Conservation (phyloP, 495 filamentous ascomycete genomes). For the Hyaloscypha finlandica region DNA sequence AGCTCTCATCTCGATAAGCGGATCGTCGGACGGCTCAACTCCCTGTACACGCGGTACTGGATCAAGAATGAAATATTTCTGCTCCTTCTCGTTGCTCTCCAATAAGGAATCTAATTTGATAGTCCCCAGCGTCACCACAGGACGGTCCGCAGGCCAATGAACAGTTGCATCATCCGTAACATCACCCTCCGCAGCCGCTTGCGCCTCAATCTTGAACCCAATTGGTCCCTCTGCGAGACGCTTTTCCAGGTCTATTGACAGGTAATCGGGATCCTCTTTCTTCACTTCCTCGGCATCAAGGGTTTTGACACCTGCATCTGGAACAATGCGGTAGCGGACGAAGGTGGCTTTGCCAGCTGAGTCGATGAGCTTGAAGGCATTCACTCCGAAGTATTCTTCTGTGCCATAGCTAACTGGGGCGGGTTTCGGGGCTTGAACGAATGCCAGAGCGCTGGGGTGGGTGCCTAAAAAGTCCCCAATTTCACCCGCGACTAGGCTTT, state of each 20-base stretch:
- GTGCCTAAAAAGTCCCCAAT: constrained; percentile 44
- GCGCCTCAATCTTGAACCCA: constrained; percentile 47
- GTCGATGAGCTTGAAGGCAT: constrained; percentile 51
- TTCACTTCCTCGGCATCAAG: constrained; percentile 40
- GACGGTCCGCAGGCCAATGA: constrained; percentile 51
- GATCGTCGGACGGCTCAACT: constrained; percentile 50
- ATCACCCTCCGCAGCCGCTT: constrained; percentile 52
- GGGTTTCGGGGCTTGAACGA: constrained; percentile 50
- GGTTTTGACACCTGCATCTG: constrained; percentile 38
- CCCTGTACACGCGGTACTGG: constrained; percentile 55
- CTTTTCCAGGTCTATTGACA: constrained; percentile 44
- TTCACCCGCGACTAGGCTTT: constrained; percentile 33
- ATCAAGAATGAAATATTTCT: constrained; percentile 56
- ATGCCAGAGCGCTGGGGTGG: constrained; percentile 46
- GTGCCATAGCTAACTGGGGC: constrained; percentile 46
- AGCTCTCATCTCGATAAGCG: constrained; percentile 53
- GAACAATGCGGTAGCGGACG: constrained; percentile 48
- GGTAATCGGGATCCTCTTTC: constrained; percentile 39
- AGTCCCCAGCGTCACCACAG: constrained; percentile 50
- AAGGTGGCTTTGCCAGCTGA: constrained; percentile 43
- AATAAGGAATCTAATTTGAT: constrained; percentile 44
- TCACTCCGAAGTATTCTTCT: constrained; percentile 49
- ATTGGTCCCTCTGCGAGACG: constrained; percentile 38
- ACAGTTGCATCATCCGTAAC: constrained; percentile 49
- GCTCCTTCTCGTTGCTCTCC: constrained; percentile 41